phyloP scores from a whole-genome alignment of 139 green algal species.

The Chlorella vulgaris region DNA sequence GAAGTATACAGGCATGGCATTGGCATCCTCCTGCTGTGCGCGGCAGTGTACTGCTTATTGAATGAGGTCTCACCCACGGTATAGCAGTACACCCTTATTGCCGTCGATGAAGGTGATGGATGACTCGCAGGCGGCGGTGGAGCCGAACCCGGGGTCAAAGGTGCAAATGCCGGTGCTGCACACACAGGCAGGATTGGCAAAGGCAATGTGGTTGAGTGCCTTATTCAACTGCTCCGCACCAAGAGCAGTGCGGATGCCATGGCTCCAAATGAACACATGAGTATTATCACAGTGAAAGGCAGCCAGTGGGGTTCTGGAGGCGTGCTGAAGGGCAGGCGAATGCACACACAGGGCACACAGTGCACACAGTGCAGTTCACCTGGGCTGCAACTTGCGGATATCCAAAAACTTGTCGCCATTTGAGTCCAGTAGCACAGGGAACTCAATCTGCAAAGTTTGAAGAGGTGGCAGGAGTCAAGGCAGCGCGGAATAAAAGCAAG shows the following conservation, averaged over 20 bases:
- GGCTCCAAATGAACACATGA: neutral
- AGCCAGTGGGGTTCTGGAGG: too few relatives aligned
- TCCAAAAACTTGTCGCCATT: slow-evolving; percentile 55
- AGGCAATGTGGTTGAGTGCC: too few relatives aligned
- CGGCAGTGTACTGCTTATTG: neutral
- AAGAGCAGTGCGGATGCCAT: too few relatives aligned
- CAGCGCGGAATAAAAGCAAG: neutral
- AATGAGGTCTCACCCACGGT: slow-evolving; percentile 55
- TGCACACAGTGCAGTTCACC: slow-evolving; percentile 15
- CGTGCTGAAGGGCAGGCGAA: neutral
- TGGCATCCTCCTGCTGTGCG: too few relatives aligned
- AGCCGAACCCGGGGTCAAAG: slow-evolving; percentile 77
- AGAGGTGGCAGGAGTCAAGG: neutral
- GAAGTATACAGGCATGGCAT: too few relatives aligned
- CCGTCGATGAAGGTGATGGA: slow-evolving; percentile 82
- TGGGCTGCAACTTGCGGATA: slow-evolving; percentile 53
- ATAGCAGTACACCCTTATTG: slow-evolving; percentile 67
- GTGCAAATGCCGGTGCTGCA: slow-evolving; percentile 71
- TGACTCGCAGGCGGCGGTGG: slow-evolving; percentile 67
- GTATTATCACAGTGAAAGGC: neutral
- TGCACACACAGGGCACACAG: too few relatives aligned
- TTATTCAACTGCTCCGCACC: too few relatives aligned
- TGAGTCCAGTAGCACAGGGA: slow-evolving; percentile 43
- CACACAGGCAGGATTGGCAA: too few relatives aligned
- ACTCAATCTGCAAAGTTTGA: slow-evolving; percentile 12